Conservation (phyloP, 306 rosid species). For the Fragaria vesca region DNA sequence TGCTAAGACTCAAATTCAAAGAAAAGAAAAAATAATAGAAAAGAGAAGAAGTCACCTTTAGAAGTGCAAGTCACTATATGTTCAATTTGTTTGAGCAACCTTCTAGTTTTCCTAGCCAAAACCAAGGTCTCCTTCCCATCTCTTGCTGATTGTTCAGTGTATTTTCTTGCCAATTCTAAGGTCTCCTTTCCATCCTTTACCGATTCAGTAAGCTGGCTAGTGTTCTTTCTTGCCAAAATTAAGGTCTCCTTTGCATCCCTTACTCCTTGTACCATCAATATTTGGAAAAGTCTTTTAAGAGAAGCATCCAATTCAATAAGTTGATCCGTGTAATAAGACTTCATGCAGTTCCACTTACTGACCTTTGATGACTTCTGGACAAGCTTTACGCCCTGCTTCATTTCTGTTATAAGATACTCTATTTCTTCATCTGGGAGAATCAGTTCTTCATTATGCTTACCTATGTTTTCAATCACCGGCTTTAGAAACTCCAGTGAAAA, state of each 20-base stretch:
- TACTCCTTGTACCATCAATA: not conserved
- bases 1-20: no score
- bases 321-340: not conserved
- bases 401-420: not conserved
- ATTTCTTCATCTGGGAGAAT: not conserved
- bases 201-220: not conserved
- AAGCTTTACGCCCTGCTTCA: conserved; percentile 1
- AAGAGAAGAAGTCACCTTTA: not conserved
- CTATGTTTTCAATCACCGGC: not conserved
- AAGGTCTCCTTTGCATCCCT: conserved; percentile 1
- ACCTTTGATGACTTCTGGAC: not conserved
- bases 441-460: not conserved
- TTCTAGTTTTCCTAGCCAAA: conserved; percentile 1
- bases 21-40: not conserved
- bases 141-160: not conserved
- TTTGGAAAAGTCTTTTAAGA: not conserved
- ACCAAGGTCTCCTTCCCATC: conserved; percentile 1
- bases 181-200: not conserved
- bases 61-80: not conserved
- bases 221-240: not conserved
- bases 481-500: not conserved
- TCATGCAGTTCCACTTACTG: not conserved
- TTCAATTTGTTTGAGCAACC: not conserved
- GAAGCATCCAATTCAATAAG: not conserved
- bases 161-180: not conserved